phyloP scores from a whole-genome alignment of 805 yeast species.

The Candida lessepsii region DNA sequence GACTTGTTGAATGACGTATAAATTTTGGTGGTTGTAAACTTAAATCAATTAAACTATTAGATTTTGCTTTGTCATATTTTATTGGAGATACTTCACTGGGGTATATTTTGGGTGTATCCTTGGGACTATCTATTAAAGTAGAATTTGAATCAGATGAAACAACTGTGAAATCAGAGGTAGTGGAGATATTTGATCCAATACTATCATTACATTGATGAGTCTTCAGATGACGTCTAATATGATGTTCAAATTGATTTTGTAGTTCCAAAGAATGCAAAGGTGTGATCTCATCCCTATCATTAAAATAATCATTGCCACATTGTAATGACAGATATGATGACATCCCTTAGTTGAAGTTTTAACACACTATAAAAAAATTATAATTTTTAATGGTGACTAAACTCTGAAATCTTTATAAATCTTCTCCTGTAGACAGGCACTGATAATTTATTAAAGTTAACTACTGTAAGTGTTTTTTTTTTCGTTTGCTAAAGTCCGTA shows the following conservation, averaged over 20 bases:
- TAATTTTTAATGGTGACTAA: too few species aligned
- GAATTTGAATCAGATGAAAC: conserved; percentile 2
- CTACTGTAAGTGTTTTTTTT: too few species aligned
- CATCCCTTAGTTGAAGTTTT: too few species aligned
- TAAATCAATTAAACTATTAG: conserved; percentile 9
- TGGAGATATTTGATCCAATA: conserved; percentile 5
- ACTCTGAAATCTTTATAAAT: too few species aligned
- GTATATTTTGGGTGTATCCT: not conserved
- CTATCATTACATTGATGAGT: conserved; percentile 3
- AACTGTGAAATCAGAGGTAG: not conserved
- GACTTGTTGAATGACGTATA: conserved; percentile 10
- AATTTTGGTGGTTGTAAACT: conserved; percentile 8
- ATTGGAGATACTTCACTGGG: not conserved
- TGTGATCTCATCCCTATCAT: not conserved
- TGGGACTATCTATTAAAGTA: conserved; percentile 1
- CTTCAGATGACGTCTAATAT: not conserved
- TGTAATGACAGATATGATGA: conserved; percentile 1
- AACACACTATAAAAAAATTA: too few species aligned
- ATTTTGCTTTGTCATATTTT: conserved; percentile 3
- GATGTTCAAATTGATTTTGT: conserved; percentile 2
- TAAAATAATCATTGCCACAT: conserved; percentile 1
- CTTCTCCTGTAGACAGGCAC: too few species aligned
- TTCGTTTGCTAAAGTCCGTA: too few species aligned
- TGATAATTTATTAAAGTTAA: too few species aligned
- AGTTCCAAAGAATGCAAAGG: not conserved